These are phyloP conservation scores for Pleomassaria siparia DNA, from an alignment of 2,329 filamentous ascomycete species.

Conservation along the genomic window DNA sequence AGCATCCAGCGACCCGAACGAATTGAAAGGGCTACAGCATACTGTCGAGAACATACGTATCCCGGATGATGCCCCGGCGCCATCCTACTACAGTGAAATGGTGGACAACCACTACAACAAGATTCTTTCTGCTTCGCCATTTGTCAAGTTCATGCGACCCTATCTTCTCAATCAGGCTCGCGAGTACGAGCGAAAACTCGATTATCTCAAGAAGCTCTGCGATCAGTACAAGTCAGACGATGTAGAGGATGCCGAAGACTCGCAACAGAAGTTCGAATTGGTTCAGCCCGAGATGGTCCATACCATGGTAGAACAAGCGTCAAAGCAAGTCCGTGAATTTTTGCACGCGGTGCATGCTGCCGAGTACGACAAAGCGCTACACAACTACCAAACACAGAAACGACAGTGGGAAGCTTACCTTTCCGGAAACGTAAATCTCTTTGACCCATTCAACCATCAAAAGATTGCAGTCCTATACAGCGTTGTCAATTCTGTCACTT, in stretches of 20 bases:
- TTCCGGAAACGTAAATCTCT: constrained; percentile 82
- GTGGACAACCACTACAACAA: constrained; percentile 92
- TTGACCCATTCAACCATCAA: constrained; percentile 93
- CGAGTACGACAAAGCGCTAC: constrained; percentile 91
- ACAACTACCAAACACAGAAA: constrained; percentile 92
- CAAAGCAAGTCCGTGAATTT: constrained; percentile 87
- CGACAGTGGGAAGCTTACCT: constrained; percentile 96
- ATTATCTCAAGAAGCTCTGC: constrained; percentile 78
- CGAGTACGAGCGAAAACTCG: constrained; percentile 82
- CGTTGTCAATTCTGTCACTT: constrained; percentile 88
- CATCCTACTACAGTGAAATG: constrained; percentile 93
- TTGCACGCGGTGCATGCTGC: constrained; percentile 93
- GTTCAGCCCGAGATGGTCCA: constrained; percentile 97
- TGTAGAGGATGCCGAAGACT: constrained; percentile 34
- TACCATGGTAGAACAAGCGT: constrained; percentile 74
- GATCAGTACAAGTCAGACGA: constrained; percentile 63
- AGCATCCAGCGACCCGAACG: background rate
- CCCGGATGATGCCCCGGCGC: constrained; percentile 78
- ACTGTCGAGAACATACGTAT: constrained; percentile 53
- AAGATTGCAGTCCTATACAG: constrained; percentile 95
- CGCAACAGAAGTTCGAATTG: constrained; percentile 75
- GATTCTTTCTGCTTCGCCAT: constrained; percentile 91
- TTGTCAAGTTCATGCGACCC: constrained; percentile 92
- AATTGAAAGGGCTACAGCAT: constrained; percentile 28
- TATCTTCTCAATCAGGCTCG: constrained; percentile 90